These are phyloP conservation scores for Mucor irregularis DNA, from an alignment of 371 early-diverging fungal species.

Conservation along the genomic window DNA sequence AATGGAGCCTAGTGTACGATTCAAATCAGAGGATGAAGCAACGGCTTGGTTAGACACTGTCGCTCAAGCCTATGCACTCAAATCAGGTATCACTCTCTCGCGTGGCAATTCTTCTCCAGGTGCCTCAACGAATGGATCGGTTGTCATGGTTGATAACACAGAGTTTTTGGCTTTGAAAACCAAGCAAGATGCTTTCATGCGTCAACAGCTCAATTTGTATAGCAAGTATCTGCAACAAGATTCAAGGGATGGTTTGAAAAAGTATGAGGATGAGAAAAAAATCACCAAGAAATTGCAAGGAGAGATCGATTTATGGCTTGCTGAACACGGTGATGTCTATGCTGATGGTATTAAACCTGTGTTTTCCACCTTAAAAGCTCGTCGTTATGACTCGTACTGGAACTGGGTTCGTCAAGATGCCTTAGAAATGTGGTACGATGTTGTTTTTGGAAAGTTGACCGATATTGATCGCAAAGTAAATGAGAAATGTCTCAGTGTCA, in stretches of 20 bases:
- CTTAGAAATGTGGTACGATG: constrained; percentile 86
- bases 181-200: constrained; percentile 79
- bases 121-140: constrained; percentile 61
- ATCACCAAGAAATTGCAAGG: constrained; percentile 72
- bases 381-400: constrained; percentile 94
- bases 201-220: constrained; percentile 85
- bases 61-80: constrained; percentile 80
- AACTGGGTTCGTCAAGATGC: constrained; percentile 97
- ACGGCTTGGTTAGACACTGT: constrained; percentile 86
- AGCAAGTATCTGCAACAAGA: constrained; percentile 89
- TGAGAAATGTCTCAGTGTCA: constrained; percentile 86
- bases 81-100: constrained; percentile 74
- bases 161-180: constrained; percentile 84
- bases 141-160: constrained; percentile 82
- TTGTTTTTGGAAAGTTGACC: constrained; percentile 88
- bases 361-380: constrained; percentile 85
- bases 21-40: constrained; percentile 82
- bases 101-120: constrained; percentile 60
- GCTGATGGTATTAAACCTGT: constrained; percentile 85
- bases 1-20: constrained; percentile 85
- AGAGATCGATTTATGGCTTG: constrained; percentile 86
- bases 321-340: constrained; percentile 89
- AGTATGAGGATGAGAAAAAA: constrained; percentile 69
- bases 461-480: constrained; percentile 92
- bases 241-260: constrained; percentile 76